Evolutionary conservation across 2,329 filamentous ascomycete species (phyloP), one percentile per base, ranked within the genome.

Genomic region (Neonectria ditissima): DNA sequence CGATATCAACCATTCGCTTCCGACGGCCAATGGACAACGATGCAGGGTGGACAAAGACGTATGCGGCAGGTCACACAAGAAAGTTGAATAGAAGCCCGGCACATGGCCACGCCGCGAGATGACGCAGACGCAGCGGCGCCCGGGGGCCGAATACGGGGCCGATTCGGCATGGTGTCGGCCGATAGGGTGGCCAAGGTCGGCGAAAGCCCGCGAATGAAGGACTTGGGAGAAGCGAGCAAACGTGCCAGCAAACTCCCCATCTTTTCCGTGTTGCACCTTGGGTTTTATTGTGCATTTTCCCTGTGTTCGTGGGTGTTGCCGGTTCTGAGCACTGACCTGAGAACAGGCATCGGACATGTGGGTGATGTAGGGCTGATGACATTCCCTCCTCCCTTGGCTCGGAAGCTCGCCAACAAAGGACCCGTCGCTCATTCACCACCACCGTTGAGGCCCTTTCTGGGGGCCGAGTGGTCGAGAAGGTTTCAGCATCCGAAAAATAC

Each of bases 41-140:
- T 34, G 30, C 3, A 26, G 26, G 14, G 22, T 13, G 1, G 16
- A 39, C 41, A 47, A 34, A 24, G 16, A 39, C 52, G 20, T 16
- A 22, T 11, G 30, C 50, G 43, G 10, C 26, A 47, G 32, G 58
- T 55, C 26, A 55, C 43, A 50, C 58, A 34, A 24, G 20, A 30
- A 30, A 7, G 34, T 50, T 34, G 58, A 34, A 43, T 43, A 41
- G 47, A 18, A n/a, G 30, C n/a, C n/a, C 26, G 44, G 26, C 20
- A 30, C 16, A 39, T n/a, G 8, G 8, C 11, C 16, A 32, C n/a
- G 45, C 45, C 47, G 47, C 32, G 11, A 32, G 26, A 30, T 13
- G 26, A 41, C 37, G 37, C 37, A 18, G 37, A 4, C 37, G 6
- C 20, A 50, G 47, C 47, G 22, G 47, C 30, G 47, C 5, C 47